phyloP scores from a whole-genome alignment of 176 grass and related monocot genomes.

The Poa annua region DNA sequence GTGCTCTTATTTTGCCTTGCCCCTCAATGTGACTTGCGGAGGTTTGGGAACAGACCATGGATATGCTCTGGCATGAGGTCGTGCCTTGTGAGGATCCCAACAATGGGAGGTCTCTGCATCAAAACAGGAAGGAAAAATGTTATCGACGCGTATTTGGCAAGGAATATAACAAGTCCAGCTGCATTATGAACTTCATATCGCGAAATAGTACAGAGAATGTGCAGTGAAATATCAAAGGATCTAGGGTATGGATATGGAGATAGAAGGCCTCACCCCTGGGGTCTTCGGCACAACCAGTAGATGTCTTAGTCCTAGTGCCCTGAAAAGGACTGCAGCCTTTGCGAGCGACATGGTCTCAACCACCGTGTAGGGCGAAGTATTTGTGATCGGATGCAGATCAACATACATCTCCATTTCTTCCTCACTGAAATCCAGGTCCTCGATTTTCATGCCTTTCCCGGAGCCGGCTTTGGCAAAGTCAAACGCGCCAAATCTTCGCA shows the following conservation, averaged over 20 bases:
- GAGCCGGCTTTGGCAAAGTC: constrained; percentile 86
- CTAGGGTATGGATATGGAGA: neutral
- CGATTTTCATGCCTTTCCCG: constrained; percentile 81
- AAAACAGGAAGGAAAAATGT: constrained; percentile 35
- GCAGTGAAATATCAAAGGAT: neutral
- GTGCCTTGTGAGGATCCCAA: constrained; percentile 91
- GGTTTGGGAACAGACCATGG: constrained; percentile 73
- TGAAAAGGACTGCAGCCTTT: constrained; percentile 84
- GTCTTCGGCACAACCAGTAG: constrained; percentile 87
- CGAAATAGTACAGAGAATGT: neutral
- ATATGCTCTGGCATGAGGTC: constrained; percentile 94
- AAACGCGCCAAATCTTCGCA: constrained; percentile 56
- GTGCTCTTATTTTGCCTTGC: constrained; percentile 5
- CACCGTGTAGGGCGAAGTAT: constrained; percentile 87
- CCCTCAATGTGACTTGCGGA: constrained; percentile 53
- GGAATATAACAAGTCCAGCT: neutral
- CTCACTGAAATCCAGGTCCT: constrained; percentile 70
- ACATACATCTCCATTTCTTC: constrained; percentile 96
- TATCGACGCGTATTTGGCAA: neutral
- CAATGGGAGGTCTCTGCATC: constrained; percentile 87
- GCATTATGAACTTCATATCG: neutral
- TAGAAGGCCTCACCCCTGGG: constrained; percentile 65
- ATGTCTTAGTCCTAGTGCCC: constrained; percentile 78
- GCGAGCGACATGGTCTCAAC: constrained; percentile 93
- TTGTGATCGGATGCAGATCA: constrained; percentile 82